Evolutionary conservation across 2,329 filamentous ascomycete genomes (phyloP), one percentile per base, ranked within the genome.

Genomic region (Alternaria solani): DNA sequence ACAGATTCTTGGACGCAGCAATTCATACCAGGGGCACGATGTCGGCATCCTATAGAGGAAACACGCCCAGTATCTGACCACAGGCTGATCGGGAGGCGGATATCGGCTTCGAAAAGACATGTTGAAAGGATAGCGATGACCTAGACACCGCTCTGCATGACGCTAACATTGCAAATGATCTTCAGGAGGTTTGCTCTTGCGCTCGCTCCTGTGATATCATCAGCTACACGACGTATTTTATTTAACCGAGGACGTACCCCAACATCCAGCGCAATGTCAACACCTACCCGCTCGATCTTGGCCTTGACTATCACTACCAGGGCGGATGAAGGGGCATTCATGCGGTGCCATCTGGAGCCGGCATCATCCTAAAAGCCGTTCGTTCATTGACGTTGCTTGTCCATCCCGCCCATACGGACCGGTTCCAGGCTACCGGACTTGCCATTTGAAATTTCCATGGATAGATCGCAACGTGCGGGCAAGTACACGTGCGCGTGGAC

Each of bases 41-140:
- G 32, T 16, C 0, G 20, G 7, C 6, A 20, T 3, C 5, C 23
- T 7, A 28, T 47, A n/a, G 18, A 47, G 30, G 11, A 32, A 18
- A 1, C 2, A 30, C 18, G 28, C 20, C 32, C 26, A 5, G 28
- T 8, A 3, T 71, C 57, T 2, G 70, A 65, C n/a, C 59, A 62
- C 9, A 81, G 55, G 1, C 80, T 78, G 30, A 81, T 74, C 0
- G 80, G 80, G 14, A 82, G 63, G 3, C 80, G 72, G 30, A 81
- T 79, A 39, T 81, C 80, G 1, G 73, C 72, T 61, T 81, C 79
- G 56, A 82, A 80, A 2, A 67, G 59, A 47, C 78, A 81, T 16
- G 61, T 44, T 4, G 76, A 74, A 0, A 80, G 78, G 26, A 81
- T 81, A 68, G 79, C 79, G 59, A 82, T 81, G 62, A 81, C 79